Base-by-base conservation (phyloP, 805 yeast species). In the Diddensiella caesifluorescens region DNA sequence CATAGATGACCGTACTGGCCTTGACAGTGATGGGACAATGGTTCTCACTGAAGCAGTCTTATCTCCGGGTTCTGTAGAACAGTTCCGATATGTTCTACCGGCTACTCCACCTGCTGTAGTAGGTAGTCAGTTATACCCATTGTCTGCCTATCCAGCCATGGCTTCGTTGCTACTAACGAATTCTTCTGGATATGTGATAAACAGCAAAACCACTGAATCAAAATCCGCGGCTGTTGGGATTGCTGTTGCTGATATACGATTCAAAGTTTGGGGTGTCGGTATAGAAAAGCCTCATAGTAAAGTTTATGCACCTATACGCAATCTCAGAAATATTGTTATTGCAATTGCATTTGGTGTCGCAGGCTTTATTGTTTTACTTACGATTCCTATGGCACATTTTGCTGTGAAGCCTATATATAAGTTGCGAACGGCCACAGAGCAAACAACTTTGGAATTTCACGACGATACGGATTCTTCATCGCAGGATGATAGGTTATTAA, bases 261-360 rank as follows among this genome's bases (percentile, higher is more conserved):
- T 70, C 33, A 69, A 66, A 1, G 66, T 65, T 9, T 88, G 96
- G 97, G 74, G 77, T n/a, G 79, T 88, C 1, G 62, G 79, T 0
- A 76, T 88, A 3, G 80, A 80, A 49, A 94, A 86, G 56, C 63
- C 71, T 1, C 70, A 75, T 46, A 48, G 67, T 2, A 71, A 62
- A 2, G 85, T 87, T 58, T 65, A 76, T 57, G 74, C 68, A 2
- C 92, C 95, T 0, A 71, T 81, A 4, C 63, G 70, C 18, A 73
- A 71, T 48, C 62, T 88, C 30, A 71, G 80, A 1, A 75, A 76
- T 49, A 81, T 88, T 38, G 80, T 85, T 45, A 71, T 80, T 34
- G 94, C 92, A 4, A 80, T 84, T 1, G 86, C 84, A 19, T 66
- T 88, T 28, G 94, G 84, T 1, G 76, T 83, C 16, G 92, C 92